Percentiles rank a stretch among this genome's conserved stretches.
phyloP scores from a whole-genome alignment of 768 basidiomycete species.

The Clavulina sp. region DNA sequence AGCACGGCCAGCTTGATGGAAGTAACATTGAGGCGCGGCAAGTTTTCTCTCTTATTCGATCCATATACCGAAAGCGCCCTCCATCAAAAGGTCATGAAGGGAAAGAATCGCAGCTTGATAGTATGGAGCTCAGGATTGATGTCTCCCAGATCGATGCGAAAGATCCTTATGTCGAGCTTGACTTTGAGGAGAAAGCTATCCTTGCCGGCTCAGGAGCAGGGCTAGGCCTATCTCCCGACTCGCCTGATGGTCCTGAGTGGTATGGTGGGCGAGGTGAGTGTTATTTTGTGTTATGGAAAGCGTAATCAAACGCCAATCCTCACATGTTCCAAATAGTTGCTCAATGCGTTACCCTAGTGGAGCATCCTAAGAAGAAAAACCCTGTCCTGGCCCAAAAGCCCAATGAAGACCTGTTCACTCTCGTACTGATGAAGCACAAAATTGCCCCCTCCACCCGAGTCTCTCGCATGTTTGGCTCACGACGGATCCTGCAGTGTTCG shows the following conservation, averaged over 20 bases:
- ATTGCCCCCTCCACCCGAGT: conserved; percentile 41
- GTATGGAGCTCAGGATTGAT: too few species aligned
- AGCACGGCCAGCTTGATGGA: neutral
- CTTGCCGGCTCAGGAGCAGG: neutral
- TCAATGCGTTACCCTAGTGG: too few species aligned
- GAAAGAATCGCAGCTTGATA: too few species aligned
- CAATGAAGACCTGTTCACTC: conserved; percentile 16
- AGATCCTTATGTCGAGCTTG: neutral
- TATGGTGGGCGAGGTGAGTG: neutral
- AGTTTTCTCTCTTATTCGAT: neutral
- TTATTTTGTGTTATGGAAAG: neutral
- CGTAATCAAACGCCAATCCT: too few species aligned
- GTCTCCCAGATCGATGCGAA: too few species aligned
- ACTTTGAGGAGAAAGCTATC: neutral
- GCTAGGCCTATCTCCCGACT: neutral
- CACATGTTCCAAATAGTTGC: too few species aligned
- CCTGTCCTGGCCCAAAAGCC: too few species aligned
- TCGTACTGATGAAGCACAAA: conserved; percentile 31
- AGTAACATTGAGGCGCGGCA: neutral
- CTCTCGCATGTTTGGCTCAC: conserved; percentile 43
- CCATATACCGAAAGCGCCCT: too few species aligned
- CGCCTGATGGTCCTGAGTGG: neutral
- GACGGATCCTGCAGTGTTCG: conserved; percentile 33
- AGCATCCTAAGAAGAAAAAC: too few species aligned
- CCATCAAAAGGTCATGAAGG: too few species aligned